These are phyloP conservation scores for Nevesoporus exiguus DNA, from an alignment of 768 basidiomycete genomes.

Conservation along the genomic window DNA sequence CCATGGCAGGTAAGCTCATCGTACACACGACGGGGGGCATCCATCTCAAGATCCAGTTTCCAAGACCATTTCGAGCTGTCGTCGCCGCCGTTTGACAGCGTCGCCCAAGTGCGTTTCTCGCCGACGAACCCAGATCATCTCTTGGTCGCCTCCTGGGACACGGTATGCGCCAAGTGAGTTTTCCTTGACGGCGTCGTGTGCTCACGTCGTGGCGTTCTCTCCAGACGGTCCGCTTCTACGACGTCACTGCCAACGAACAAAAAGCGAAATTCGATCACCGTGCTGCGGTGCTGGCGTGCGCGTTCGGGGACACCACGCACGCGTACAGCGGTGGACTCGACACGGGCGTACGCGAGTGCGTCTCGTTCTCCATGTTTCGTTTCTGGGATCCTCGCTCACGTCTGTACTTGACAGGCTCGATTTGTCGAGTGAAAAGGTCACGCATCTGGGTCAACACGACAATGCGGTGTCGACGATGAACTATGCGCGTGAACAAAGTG, in stretches of 20 bases:
- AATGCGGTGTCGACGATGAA: slow-evolving; percentile 78
- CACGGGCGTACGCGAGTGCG: slow-evolving; percentile 74
- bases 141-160: slow-evolving; percentile 89
- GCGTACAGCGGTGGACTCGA: slow-evolving; percentile 89
- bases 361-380: background rate
- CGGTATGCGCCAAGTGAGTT: slow-evolving; percentile 36
- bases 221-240: slow-evolving; percentile 60
- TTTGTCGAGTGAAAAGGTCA: slow-evolving; percentile 65
- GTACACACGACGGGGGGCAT: too few relatives aligned
- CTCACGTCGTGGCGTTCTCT: slow-evolving; percentile 19
- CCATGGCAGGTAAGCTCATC: slow-evolving; percentile 17
- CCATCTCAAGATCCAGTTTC: background rate
- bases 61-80: slow-evolving; percentile 43
- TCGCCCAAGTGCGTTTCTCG: slow-evolving; percentile 79
- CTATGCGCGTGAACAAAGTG: slow-evolving; percentile 59
- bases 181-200: slow-evolving; percentile 20
- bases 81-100: slow-evolving; percentile 81
- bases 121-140: slow-evolving; percentile 75
- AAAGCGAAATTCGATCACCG: slow-evolving; percentile 85
- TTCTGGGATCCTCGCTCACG: background rate
- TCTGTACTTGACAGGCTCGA: slow-evolving; percentile 60
- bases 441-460: slow-evolving; percentile 75
- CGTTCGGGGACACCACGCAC: slow-evolving; percentile 61
- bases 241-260: slow-evolving; percentile 54
- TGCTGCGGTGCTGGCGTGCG: slow-evolving; percentile 82